A percentile compares a stretch with the other conserved stretches of the same genome.
phyloP scores from a whole-genome alignment of 176 grass and related monocot genomes.

The Avena insularis region DNA sequence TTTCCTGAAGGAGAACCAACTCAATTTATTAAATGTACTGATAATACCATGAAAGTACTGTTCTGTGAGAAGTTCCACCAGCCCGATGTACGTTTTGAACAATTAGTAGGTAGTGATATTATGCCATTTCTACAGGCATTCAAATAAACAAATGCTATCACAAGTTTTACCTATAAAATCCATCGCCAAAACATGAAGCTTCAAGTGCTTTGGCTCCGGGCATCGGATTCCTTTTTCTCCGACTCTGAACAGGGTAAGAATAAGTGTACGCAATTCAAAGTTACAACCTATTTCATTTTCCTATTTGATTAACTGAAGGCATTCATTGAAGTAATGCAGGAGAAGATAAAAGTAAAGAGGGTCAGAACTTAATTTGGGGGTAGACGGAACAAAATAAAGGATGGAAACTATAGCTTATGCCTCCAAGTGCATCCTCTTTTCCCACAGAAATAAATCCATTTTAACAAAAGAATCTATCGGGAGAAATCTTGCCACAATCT shows the following conservation, averaged over 20 bases:
- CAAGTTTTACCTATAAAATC: slow-evolving; percentile 87
- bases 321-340: background rate
- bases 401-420: background rate
- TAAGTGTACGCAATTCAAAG: slow-evolving; percentile 17
- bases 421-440: background rate
- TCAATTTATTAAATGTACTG: slow-evolving; percentile 31
- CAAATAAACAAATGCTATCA: slow-evolving; percentile 6
- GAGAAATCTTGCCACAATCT: background rate
- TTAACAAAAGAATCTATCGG: slow-evolving; percentile 14
- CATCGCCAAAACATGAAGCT: slow-evolving; percentile 97
- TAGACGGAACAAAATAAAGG: background rate
- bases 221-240: slow-evolving; percentile 85
- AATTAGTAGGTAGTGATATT: background rate
- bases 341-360: background rate
- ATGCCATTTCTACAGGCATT: slow-evolving; percentile 1
- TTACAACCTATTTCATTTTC: background rate
- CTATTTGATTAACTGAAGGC: slow-evolving; percentile 2
- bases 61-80: slow-evolving; percentile 1
- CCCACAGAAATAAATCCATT: background rate
- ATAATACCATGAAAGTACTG: slow-evolving; percentile 27
- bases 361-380: background rate
- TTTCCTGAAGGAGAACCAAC: slow-evolving; percentile 65
- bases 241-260: slow-evolving; percentile 60
- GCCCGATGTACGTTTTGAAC: slow-evolving; percentile 8
- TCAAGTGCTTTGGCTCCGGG: slow-evolving; percentile 68